phyloP scores from a whole-genome alignment of 495 filamentous ascomycete genomes.

The Penicillium pancosmium region DNA sequence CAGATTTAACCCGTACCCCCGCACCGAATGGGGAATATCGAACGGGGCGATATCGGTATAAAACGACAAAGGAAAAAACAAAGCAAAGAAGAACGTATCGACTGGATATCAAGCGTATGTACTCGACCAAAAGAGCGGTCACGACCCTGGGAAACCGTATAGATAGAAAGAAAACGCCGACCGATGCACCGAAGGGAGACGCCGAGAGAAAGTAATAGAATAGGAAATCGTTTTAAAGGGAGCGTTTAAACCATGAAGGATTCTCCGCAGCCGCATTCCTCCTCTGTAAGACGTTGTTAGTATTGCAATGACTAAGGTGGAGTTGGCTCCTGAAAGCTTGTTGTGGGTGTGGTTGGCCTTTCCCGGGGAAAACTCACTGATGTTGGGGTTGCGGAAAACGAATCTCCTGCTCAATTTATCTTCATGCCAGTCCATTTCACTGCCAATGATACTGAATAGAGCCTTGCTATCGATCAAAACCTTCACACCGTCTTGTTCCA shows the following conservation, averaged over 20 bases:
- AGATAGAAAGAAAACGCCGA: slow-evolving; percentile 36
- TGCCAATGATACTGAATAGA: slow-evolving; percentile 95
- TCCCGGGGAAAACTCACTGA: slow-evolving; percentile 68
- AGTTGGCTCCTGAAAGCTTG: not conserved
- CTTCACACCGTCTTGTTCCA: slow-evolving; percentile 95
- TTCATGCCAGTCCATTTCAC: slow-evolving; percentile 99
- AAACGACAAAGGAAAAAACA: slow-evolving; percentile 18
- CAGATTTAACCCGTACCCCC: not conserved
- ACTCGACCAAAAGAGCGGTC: slow-evolving; percentile 23
- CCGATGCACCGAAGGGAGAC: slow-evolving; percentile 43
- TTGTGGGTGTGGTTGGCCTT: not conserved
- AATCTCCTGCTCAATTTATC: slow-evolving; percentile 89
- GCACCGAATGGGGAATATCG: not conserved
- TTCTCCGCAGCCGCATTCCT: slow-evolving; percentile 95
- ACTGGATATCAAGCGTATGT: slow-evolving; percentile 44
- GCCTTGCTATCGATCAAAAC: slow-evolving; percentile 97
- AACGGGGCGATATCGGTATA: not conserved
- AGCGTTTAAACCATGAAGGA: slow-evolving; percentile 80
- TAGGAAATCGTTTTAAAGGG: slow-evolving; percentile 18
- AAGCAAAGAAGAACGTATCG: slow-evolving; percentile 17
- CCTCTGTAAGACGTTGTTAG: slow-evolving; percentile 62
- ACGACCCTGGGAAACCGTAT: slow-evolving; percentile 19
- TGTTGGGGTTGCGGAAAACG: slow-evolving; percentile 96
- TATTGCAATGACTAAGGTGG: not conserved
- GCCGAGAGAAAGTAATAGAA: slow-evolving; percentile 23